Conservation (phyloP, 768 basidiomycete genomes). For the Lactifluus hygrophoroides region DNA sequence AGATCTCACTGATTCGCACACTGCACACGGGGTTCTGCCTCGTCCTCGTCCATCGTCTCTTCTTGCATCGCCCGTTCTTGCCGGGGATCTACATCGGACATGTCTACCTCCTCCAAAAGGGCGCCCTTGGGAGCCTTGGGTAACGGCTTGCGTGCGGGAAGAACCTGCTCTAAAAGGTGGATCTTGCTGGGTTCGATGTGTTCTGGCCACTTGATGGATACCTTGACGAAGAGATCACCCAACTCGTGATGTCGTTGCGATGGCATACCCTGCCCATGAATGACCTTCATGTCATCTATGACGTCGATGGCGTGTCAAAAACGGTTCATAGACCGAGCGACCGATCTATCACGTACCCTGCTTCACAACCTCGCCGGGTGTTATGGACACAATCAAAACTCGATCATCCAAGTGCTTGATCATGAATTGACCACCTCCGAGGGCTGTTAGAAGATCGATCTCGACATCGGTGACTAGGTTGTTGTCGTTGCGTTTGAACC, state of each 20-base stretch:
- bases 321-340: background rate
- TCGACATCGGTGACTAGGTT: conserved; percentile 83
- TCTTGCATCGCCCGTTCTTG: conserved; percentile 42
- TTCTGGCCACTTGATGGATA: conserved; percentile 87
- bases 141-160: conserved; percentile 67
- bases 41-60: conserved; percentile 92
- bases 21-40: conserved; percentile 85
- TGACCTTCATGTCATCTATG: conserved; percentile 80
- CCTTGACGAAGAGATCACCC: conserved; percentile 84
- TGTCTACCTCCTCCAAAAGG: conserved; percentile 72
- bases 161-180: conserved; percentile 70
- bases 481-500: conserved; percentile 83
- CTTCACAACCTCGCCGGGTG: conserved; percentile 88
- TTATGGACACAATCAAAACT: conserved; percentile 71
- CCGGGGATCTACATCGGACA: conserved; percentile 72
- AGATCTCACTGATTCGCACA: conserved; percentile 76
- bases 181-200: conserved; percentile 58
- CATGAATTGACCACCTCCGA: conserved; percentile 84
- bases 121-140: conserved; percentile 60
- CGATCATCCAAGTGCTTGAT: conserved; percentile 94
- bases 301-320: conserved; percentile 2
- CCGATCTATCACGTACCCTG: conserved; percentile 52
- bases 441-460: conserved; percentile 85
- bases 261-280: conserved; percentile 96
- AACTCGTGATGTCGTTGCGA: conserved; percentile 96